These are phyloP conservation scores for Phytophthora vignae DNA, from an alignment of 352 stramenopile genomes.

Conservation along the genomic window DNA sequence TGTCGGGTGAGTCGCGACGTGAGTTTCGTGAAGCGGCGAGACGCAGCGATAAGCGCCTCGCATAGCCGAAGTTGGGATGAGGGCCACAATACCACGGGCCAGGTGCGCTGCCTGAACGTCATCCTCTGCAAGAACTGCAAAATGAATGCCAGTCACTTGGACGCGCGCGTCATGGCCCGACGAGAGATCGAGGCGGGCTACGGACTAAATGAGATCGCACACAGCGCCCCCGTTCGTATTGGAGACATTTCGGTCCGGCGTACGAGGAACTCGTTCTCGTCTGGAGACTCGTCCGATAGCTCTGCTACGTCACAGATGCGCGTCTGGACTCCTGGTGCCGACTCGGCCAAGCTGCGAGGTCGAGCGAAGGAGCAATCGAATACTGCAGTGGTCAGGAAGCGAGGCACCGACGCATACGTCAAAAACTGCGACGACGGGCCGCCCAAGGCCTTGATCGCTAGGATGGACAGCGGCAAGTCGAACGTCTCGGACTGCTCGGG, in stretches of 20 bases:
- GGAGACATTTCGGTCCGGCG: slow-evolving; percentile 1
- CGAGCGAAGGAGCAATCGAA: background rate
- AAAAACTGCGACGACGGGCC: slow-evolving; percentile 1
- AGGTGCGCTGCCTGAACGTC: slow-evolving; percentile 36
- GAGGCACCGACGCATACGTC: slow-evolving; percentile 8
- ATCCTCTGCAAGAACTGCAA: slow-evolving; percentile 72
- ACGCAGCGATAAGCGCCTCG: slow-evolving; percentile 3
- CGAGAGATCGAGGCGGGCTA: slow-evolving; percentile 19
- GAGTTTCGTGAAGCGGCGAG: slow-evolving; percentile 31
- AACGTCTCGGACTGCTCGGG: slow-evolving; percentile 1
- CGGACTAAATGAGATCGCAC: slow-evolving; percentile 12
- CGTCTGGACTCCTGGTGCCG: slow-evolving; percentile 25
- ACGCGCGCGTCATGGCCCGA: slow-evolving; percentile 38
- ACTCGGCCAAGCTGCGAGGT: slow-evolving; percentile 14
- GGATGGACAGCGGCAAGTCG: slow-evolving; percentile 18
- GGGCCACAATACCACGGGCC: slow-evolving; percentile 9
- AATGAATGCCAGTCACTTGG: slow-evolving; percentile 29
- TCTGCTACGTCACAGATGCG: slow-evolving; percentile 19
- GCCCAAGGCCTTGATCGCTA: slow-evolving; percentile 5
- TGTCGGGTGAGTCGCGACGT: slow-evolving; percentile 47
- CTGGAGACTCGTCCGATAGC: slow-evolving; percentile 8
- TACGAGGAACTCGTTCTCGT: slow-evolving; percentile 5
- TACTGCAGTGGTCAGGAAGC: slow-evolving; percentile 1
- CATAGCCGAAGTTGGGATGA: slow-evolving; percentile 32
- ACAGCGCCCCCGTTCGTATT: slow-evolving; percentile 1